A percentile compares a stretch with the other conserved stretches of the same genome.
Conservation (phyloP, 371 early-diverging fungal genomes). For the Cokeromyces recurvatus region DNA sequence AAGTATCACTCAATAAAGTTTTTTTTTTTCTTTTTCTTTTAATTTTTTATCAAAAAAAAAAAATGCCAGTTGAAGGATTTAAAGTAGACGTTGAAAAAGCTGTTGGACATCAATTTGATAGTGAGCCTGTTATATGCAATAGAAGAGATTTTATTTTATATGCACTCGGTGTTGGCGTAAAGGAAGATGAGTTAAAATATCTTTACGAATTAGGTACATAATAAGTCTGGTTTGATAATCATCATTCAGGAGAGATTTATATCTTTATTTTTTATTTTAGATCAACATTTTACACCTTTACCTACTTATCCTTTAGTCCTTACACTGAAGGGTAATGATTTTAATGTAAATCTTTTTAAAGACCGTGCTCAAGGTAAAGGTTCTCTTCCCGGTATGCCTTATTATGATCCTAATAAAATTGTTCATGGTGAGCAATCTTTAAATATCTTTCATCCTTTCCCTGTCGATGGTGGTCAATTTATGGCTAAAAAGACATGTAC, state of each 20-base stretch:
- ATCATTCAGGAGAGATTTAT: not conserved
- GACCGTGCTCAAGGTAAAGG: conserved; percentile 35
- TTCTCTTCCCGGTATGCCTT: conserved; percentile 58
- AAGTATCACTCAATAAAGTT: not conserved
- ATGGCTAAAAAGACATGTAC: conserved; percentile 47
- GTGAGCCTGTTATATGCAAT: conserved; percentile 50
- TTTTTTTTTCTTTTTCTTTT: not conserved
- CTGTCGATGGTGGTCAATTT: conserved; percentile 55
- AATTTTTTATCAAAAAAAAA: not conserved
- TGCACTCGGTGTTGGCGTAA: conserved; percentile 63
- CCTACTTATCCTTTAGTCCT: conserved; percentile 74
- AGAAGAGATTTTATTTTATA: conserved; percentile 68
- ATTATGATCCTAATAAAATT: conserved; percentile 65
- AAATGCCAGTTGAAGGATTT: conserved; percentile 32
- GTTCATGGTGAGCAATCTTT: conserved; percentile 74
- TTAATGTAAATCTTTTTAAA: conserved; percentile 63
- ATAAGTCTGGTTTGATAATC: not conserved
- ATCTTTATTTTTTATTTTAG: conserved; percentile 35
- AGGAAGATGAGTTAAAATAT: conserved; percentile 55
- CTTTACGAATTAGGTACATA: conserved; percentile 60
- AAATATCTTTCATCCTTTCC: conserved; percentile 57
- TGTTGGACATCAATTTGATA: conserved; percentile 17
- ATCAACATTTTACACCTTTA: conserved; percentile 60
- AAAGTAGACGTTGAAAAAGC: conserved; percentile 27
- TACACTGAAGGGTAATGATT: conserved; percentile 51